Evolutionary conservation across 2,329 filamentous ascomycete species (phyloP), one percentile per base, ranked within the genome.

Genomic region (Epichloe elymi): DNA sequence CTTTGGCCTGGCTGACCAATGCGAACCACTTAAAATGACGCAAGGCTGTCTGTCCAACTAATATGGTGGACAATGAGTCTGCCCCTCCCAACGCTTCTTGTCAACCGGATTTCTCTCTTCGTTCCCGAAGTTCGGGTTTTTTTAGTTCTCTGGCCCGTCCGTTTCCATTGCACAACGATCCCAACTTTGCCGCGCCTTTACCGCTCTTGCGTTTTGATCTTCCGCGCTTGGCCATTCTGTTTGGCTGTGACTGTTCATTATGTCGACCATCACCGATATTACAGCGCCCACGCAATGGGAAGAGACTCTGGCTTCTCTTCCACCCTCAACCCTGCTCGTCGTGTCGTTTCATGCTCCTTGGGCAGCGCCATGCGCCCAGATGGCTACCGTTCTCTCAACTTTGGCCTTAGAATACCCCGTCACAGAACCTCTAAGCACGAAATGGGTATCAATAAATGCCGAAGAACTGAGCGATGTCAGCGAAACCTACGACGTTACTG

Each of bases 281-380:
- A 78, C 80, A 59, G 82, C 78, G 60, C 80, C 88, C 61, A 71
- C 76, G 58, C 81, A 82, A 60, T 96, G 93, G 82, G 74, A 82
- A 58, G 71, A 79, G 57, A 76, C 85, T 63, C 73, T 87, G 55
- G 73, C 75, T 55, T 75, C 80, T 41, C 75, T 90, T 14, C 79
- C 86, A 11, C 64, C 83, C 2, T 78, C 82, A 15, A 80, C 86
- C 15, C 80, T 96, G 54, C 76, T 91, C 56, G 76, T 96, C 63
- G 80, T 95, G 64, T 96, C 90, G 66, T 98, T 98, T 75, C 86
- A 97, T 67, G 89, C 93, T 19, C 86, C 90, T 58, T 98, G 93
- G 93, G 93, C 93, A 33, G 89, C 89, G 53, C 93, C 93, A 44
- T 97, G 93, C 74, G 83, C 86, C 56, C 89, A 96, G 70, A 97